Evolutionary conservation across 306 rosid species (phyloP).

Genomic region (Dryas octopetala): DNA sequence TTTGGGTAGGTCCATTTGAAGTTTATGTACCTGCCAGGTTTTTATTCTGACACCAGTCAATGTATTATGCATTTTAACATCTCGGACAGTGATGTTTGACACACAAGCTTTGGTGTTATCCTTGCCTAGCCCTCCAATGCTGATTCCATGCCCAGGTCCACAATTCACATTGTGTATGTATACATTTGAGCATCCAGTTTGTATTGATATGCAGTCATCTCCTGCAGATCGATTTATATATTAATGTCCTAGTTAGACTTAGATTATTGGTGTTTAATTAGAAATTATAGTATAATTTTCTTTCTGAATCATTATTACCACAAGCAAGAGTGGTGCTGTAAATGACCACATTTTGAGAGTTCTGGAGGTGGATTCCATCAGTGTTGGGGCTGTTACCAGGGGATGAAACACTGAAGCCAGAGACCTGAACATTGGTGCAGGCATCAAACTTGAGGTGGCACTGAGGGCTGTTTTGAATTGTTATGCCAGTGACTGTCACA

Average conservation of each 20-base stretch:
- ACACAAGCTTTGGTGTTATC: conserved; percentile 75
- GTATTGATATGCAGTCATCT: conserved; percentile 74
- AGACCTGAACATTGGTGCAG: conserved; percentile 59
- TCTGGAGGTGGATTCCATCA: conserved; percentile 79
- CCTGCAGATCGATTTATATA: conserved; percentile 37
- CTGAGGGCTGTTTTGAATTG: conserved; percentile 70
- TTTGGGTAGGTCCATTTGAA: neutral
- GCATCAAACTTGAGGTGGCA: conserved; percentile 65
- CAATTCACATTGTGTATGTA: conserved; percentile 61
- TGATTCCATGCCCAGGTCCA: conserved; percentile 75
- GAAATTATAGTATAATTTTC: no score
- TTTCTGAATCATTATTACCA: conserved; percentile 34
- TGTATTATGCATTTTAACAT: conserved; percentile 48
- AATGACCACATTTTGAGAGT: conserved; percentile 50
- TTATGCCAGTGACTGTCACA: conserved; percentile 63
- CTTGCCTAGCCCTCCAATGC: conserved; percentile 72
- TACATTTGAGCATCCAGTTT: conserved; percentile 66
- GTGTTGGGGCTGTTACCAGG: conserved; percentile 81
- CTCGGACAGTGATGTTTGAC: conserved; percentile 71
- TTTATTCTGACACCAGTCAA: conserved; percentile 77
- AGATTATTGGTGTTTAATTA: no score
- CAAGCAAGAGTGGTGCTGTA: conserved; percentile 56
- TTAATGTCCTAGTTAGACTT: no score
- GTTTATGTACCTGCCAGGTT: conserved; percentile 74
- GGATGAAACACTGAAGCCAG: conserved; percentile 41